These are phyloP conservation scores for Bipolaris oryzae DNA, from an alignment of 2,329 filamentous ascomycete genomes.

Conservation along the genomic window DNA sequence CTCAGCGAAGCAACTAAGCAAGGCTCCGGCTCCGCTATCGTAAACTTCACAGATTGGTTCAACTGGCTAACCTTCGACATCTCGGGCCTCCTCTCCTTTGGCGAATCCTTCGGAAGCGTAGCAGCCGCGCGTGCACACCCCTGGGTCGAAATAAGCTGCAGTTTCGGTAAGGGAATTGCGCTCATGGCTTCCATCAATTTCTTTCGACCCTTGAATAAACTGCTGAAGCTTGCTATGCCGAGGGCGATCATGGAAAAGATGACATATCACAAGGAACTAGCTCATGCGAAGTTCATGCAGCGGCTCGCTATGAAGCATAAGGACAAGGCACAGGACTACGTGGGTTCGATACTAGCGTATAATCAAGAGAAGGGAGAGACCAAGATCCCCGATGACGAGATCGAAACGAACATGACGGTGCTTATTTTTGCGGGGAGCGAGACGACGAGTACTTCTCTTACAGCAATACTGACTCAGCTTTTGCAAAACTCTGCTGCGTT, in stretches of 20 bases:
- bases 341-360: slow-evolving; percentile 32
- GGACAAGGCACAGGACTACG: slow-evolving; percentile 32
- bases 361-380: slow-evolving; percentile 28
- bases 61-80: slow-evolving; percentile 30
- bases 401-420: slow-evolving; percentile 42
- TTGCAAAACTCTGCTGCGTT: slow-evolving; percentile 18
- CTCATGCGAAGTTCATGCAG: slow-evolving; percentile 29
- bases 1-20: slow-evolving; percentile 13
- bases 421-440: slow-evolving; percentile 51
- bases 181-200: slow-evolving; percentile 31
- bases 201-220: slow-evolving; percentile 25
- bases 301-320: slow-evolving; percentile 39
- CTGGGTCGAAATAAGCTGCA: slow-evolving; percentile 41
- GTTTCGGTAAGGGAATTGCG: slow-evolving; percentile 33
- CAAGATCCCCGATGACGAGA: slow-evolving; percentile 35
- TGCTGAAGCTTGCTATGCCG: slow-evolving; percentile 19
- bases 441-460: slow-evolving; percentile 47
- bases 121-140: slow-evolving; percentile 28
- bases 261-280: slow-evolving; percentile 22
- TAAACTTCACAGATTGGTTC: slow-evolving; percentile 21
- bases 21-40: slow-evolving; percentile 22
- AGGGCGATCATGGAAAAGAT: slow-evolving; percentile 19
- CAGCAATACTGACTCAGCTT: slow-evolving; percentile 40
- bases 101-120: slow-evolving; percentile 48
- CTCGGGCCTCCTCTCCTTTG: slow-evolving; percentile 57